Conservation (phyloP, 495 filamentous ascomycete species). For the Tuber indicum region DNA sequence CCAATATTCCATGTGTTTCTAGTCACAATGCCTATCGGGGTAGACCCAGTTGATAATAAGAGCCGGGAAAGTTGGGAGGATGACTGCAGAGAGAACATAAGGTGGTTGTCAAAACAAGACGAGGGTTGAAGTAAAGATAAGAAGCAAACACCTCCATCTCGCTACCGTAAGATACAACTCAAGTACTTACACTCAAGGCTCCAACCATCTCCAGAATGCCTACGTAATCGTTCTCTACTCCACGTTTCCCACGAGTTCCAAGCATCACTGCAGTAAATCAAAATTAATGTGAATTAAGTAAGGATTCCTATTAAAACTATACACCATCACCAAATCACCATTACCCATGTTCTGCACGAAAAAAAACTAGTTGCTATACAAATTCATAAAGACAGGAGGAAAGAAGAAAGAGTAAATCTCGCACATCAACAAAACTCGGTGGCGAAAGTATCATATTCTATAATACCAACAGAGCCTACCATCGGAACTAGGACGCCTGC, state of each 20-base stretch:
- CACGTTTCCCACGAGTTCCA: neutral
- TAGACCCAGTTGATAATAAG: neutral
- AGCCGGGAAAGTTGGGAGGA: neutral
- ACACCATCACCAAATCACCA: neutral
- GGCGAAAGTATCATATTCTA: neutral
- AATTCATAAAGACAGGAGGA: neutral
- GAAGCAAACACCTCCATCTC: neutral
- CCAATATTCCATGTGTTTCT: neutral
- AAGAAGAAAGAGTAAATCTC: neutral
- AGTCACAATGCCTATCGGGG: neutral
- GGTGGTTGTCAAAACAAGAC: neutral
- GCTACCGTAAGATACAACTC: neutral
- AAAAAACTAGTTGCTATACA: neutral
- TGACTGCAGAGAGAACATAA: neutral
- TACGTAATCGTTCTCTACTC: neutral
- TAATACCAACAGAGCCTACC: neutral
- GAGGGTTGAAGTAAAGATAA: neutral
- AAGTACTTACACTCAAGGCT: neutral
- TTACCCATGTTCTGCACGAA: neutral
- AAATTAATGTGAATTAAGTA: neutral
- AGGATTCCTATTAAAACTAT: constrained; percentile 3
- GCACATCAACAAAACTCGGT: too few relatives aligned
- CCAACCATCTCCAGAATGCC: neutral
- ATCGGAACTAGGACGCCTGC: neutral
- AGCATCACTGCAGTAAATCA: neutral